Evolutionary conservation across 257 asterid species (phyloP), one percentile per base, ranked within the genome.

Genomic region (Capsicum baccatum): DNA sequence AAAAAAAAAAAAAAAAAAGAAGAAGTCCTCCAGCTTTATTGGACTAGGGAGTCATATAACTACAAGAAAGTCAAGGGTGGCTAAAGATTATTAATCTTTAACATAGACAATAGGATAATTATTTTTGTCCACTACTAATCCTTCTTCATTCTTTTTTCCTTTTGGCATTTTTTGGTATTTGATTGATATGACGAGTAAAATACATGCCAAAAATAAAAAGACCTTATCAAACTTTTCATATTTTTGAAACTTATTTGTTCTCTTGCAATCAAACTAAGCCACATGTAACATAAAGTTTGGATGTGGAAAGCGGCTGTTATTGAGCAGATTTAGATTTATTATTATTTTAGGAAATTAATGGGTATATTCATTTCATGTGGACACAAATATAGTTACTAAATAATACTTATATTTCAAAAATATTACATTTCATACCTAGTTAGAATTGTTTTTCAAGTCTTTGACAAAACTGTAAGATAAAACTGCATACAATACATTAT

Each of bases 221-320:
- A 10, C 79, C 3, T 71, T 71, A 71, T 47, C 79, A 47, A 71
- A 9, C 79, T 71, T n/a, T 5, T 26, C 33, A 10, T 3, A n/a
- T 2, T 1, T 50, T 74, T 50, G 60, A 74, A 52, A 50, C 44
- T 21, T 50, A 74, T 14, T 74, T 74, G 21, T 74, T 17, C 8
- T 21, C 81, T 4, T 76, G 26, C 81, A 76, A 76, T 76, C 54
- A 76, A 76, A 76, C 54, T 33, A 26, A 76, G 81, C 64, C 64
- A 76, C 50, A 4, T 76, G 81, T 76, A 76, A 76, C 13, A 8
- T 52, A 21, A 47, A 47, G 12, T 50, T 50, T 7, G 21, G 50
- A 12, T 13, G 60, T 71, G 80, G 44, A 19, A 74, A 74, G 3
- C 0, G 16, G 2, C 0, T 67, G 0, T 37, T 67, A 35, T 13